Evolutionary conservation across 139 green algal species (phyloP), one percentile per base, ranked within the genome.

Genomic region (Eudorina sp.): DNA sequence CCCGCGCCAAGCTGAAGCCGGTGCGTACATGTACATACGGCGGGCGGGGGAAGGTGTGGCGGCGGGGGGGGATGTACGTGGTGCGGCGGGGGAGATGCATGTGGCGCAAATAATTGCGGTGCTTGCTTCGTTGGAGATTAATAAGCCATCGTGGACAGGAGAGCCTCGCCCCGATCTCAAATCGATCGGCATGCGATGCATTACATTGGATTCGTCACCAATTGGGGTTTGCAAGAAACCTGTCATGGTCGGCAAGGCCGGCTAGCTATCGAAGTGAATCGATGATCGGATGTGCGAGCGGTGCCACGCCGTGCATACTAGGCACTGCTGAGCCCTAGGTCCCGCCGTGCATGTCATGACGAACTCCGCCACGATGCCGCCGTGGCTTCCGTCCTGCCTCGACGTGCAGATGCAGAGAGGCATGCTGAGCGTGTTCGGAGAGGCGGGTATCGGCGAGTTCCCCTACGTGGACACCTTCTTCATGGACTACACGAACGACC

Each of bases 401-500:
- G 19, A n/a, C 1, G 4, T 31, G 2, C 27, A 6, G 23, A 51
- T 43, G 27, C 18, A 29, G 21, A 9, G 72, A 80, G 72, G 27
- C 13, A 2, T 5, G 43, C 25, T n/a, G n/a, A 80, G 58, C 27
- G 43, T 43, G 13, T 29, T 83, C 14, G 76, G 64, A 36, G 53
- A 48, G 21, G 74, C 25, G 43, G 45, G 27, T 3, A 13, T 86
- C 34, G 14, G 16, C 4, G 38, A 86, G 41, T 86, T 86, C 58
- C 79, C 79, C 11, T 29, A 60, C 9, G n/a, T 77, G 29, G 27
- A 31, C 62, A 76, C 79, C 40, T 38, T 76, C 5, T 43, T 43
- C 14, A 29, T 86, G 23, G 45, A 86, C 40, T 86, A 86, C 79
- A 45, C 60, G 18, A 40, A 58, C 34, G 58, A 86, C 29, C 79